Evolutionary conservation across 2,329 filamentous ascomycete species (phyloP).

Genomic region (Fusarium annulatum): DNA sequence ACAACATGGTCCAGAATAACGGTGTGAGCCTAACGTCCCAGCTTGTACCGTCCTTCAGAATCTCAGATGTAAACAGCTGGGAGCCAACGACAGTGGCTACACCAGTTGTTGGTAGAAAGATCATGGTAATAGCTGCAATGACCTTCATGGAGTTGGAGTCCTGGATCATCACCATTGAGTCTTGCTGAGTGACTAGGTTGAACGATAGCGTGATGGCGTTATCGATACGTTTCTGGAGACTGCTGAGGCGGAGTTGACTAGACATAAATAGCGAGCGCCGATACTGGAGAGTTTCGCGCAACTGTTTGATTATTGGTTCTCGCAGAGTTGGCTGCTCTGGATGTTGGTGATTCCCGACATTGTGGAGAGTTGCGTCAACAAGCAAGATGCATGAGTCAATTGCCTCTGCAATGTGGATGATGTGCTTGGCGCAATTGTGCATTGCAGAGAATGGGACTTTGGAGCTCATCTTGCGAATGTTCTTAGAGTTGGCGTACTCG

Average conservation of each 20-base stretch:
- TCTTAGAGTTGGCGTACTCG: slow-evolving; percentile 41
- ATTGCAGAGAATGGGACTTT: slow-evolving; percentile 45
- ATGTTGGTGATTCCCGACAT: slow-evolving; percentile 22
- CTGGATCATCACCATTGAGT: slow-evolving; percentile 50
- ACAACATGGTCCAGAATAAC: slow-evolving; percentile 47
- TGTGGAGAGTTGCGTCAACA: slow-evolving; percentile 34
- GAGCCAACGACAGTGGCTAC: slow-evolving; percentile 50
- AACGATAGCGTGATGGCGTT: slow-evolving; percentile 51
- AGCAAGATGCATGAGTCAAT: slow-evolving; percentile 45
- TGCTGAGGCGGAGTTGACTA: slow-evolving; percentile 50
- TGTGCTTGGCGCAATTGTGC: slow-evolving; percentile 48
- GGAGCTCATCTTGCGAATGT: slow-evolving; percentile 42
- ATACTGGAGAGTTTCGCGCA: slow-evolving; percentile 47
- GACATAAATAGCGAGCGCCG: slow-evolving; percentile 50
- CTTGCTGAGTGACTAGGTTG: slow-evolving; percentile 52
- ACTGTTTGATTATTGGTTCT: slow-evolving; percentile 38
- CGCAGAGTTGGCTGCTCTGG: background rate
- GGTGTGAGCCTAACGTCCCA: slow-evolving; percentile 44
- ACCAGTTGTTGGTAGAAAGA: slow-evolving; percentile 52
- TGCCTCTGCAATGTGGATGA: slow-evolving; percentile 46
- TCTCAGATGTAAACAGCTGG: slow-evolving; percentile 42
- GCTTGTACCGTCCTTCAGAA: slow-evolving; percentile 21
- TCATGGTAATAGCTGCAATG: slow-evolving; percentile 52
- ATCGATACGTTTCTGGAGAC: slow-evolving; percentile 51
- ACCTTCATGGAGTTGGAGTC: slow-evolving; percentile 53